Conservation (phyloP, 2,329 filamentous ascomycete species). For the Trichoderma atrobrunneum region DNA sequence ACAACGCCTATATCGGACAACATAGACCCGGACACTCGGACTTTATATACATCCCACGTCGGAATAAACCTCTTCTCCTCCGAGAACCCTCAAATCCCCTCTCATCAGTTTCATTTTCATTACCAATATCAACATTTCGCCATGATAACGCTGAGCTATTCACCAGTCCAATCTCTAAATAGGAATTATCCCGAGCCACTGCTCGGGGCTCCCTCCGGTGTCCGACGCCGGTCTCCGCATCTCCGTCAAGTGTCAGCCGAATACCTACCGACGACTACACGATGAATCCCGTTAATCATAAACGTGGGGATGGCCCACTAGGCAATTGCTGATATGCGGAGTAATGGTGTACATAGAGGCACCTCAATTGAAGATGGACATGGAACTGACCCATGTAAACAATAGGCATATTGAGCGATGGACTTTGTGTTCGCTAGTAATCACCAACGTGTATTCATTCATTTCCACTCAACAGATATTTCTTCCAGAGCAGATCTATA, state of each 20-base stretch:
- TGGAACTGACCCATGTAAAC: background rate
- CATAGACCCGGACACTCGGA: background rate
- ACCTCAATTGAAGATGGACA: background rate
- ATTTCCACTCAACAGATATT: background rate
- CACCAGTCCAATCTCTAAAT: background rate
- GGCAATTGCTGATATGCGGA: background rate
- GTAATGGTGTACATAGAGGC: background rate
- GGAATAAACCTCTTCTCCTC: background rate
- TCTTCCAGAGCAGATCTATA: constrained; percentile 4
- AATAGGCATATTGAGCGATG: background rate
- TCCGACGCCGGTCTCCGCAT: background rate
- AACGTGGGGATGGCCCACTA: background rate
- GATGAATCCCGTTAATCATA: background rate
- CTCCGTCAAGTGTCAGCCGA: background rate
- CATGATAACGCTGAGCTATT: background rate
- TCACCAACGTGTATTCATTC: background rate
- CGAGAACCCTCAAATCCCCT: background rate
- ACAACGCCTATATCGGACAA: background rate
- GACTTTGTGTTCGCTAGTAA: background rate
- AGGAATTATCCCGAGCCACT: background rate
- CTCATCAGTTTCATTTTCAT: background rate
- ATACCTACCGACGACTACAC: background rate
- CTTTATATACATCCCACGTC: background rate
- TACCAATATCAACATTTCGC: background rate
- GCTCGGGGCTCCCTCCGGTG: background rate